Evolutionary conservation across 257 asterid genomes (phyloP), one percentile per base, ranked within the genome.

Genomic region (Anisodus tanguticus): DNA sequence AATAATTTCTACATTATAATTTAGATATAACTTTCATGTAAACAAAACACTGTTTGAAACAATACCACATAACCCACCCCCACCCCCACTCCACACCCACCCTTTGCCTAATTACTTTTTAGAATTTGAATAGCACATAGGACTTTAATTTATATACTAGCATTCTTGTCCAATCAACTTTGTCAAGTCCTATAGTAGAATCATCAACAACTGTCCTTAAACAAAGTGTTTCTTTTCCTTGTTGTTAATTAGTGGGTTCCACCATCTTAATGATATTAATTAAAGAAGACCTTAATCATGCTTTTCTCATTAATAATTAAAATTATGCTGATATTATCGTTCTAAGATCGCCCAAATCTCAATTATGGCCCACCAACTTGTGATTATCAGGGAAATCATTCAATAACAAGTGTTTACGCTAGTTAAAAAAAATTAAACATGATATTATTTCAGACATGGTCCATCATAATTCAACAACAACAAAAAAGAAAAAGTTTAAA

Each of bases 321-420:
- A 92, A 90, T 89, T 90, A 92, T 91, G 86, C 79, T 88, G 63
- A 88, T 86, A 89, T 92, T 90, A 93, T 93, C 93, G 72, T 69
- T 83, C 78, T 90, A 85, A 88, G 98, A 94, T 93, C 88, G 83
- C 93, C 95, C 93, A 72, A 91, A 94, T 94, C 97, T 31, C 47
- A 35, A 59, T 31, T 26, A 35, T 85, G 94, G 83, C 97, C 98
- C 92, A 79, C 91, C 74, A 84, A 64, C 87, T 82, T 86, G 90
- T 88, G 89, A 82, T 89, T 89, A 88, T 88, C 90, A 88, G 83
- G 66, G 85, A 90, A 91, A 85, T 89, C 63, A 87, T 72, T 93
- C 97, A 89, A 91, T 91, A 84, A 39, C 16, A 45, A 76, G 39
- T 64, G 78, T 45, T 64, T 64, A 12, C 5, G 3, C 2, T 13